Conservation (phyloP, 1,284 basidiomycete genomes). For the Fomitopsis palustris region DNA sequence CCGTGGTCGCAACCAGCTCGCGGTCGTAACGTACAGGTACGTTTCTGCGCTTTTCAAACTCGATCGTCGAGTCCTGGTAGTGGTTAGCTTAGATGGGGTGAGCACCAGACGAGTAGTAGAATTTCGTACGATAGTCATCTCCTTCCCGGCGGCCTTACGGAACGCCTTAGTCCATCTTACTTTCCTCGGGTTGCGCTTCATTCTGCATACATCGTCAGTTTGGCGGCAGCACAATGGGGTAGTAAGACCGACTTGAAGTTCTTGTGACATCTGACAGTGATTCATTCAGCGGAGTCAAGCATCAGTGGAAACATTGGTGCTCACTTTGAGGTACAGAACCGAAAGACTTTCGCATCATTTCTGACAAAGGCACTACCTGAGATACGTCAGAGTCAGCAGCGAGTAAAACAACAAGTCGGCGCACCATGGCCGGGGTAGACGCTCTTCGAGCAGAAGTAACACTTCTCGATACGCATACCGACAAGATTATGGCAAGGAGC, state of each 20-base stretch:
- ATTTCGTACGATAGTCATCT: conserved; percentile 91
- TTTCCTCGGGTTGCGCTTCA: conserved; percentile 99
- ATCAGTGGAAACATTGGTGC: conserved; percentile 22
- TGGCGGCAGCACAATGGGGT: not conserved
- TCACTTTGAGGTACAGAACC: conserved; percentile 96
- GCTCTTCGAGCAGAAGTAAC: conserved; percentile 90
- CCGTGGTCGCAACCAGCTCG: conserved; percentile 90
- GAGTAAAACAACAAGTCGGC: conserved; percentile 12
- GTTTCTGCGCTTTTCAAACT: conserved; percentile 99
- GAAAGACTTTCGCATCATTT: conserved; percentile 95
- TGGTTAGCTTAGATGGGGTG: not conserved
- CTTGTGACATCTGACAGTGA: conserved; percentile 79
- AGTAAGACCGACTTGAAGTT: conserved; percentile 82
- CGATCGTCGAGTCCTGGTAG: conserved; percentile 92
- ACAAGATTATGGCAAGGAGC: not conserved
- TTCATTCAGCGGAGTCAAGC: conserved; percentile 4
- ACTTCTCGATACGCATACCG: conserved; percentile 83
- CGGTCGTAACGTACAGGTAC: conserved; percentile 98
- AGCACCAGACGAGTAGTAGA: not conserved
- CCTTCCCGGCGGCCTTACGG: conserved; percentile 97
- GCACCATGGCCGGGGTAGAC: conserved; percentile 93
- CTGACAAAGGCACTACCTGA: conserved; percentile 89
- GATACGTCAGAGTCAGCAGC: not conserved
- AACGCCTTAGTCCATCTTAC: conserved; percentile 99
- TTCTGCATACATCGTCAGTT: conserved; percentile 46